Evolutionary conservation across 1,284 basidiomycete species (phyloP).

Genomic region (Cutaneotrichosporon dermatis): DNA sequence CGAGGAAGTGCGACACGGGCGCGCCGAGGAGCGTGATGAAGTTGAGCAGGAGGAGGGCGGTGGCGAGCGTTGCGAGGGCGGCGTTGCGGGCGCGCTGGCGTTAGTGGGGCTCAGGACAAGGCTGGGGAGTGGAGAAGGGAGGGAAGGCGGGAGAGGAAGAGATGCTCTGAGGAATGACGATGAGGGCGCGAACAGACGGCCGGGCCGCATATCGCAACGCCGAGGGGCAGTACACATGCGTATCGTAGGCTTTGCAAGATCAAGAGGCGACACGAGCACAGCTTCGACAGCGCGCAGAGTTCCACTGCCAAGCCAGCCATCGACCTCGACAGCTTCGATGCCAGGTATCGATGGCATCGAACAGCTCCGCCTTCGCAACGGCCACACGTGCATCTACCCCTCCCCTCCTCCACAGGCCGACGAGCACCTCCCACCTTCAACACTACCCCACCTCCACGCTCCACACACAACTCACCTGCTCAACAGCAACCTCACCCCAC

Average conservation of each 20-base stretch:
- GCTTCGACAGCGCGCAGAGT: too few species aligned
- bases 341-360: too few species aligned
- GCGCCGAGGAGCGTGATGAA: constrained; percentile 69
- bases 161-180: neutral
- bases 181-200: too few species aligned
- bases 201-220: too few species aligned
- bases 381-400: neutral
- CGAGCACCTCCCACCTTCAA: neutral
- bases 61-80: constrained; percentile 55
- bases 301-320: too few species aligned
- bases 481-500: constrained; percentile 34
- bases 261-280: too few species aligned
- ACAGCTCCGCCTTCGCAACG: too few species aligned
- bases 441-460: neutral
- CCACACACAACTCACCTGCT: constrained; percentile 14
- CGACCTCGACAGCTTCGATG: too few species aligned
- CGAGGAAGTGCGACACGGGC: constrained; percentile 58
- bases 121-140: neutral
- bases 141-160: neutral
- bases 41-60: constrained; percentile 54
- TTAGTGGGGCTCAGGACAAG: neutral
- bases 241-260: too few species aligned
- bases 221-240: too few species aligned
- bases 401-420: neutral
- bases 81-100: constrained; percentile 52